Base-by-base conservation (phyloP, 306 rosid species). In the Glycine tomentella region DNA sequence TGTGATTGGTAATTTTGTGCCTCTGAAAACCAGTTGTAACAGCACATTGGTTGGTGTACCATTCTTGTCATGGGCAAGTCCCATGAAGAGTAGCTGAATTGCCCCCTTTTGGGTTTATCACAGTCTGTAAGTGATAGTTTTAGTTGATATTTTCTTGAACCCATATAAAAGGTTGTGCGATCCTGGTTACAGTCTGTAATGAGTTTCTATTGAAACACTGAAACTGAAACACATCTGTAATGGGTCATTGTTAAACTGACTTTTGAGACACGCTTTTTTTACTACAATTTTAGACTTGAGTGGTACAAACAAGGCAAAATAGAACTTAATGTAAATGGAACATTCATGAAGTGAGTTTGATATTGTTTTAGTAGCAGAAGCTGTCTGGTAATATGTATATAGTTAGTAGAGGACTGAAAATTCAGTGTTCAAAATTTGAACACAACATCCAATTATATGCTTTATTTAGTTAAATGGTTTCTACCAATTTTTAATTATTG, bases 41-140 rank as follows among this genome's bases (percentile, higher is more conserved):
- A 81, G 76, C 78, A 75, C 71, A 42, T 84, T 70, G 84, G 76
- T 76, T 74, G 70, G 74, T 61, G 84, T 75, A 68, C 78, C 49
- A 59, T 75, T 74, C 71, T 62, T 80, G 79, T 75, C 73, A 46
- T 80, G 63, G 81, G 81, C 69, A 46, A 69, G 79, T 75, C 51
- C 75, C 85, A 62, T 78, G 76, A 44, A 55, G 58, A 53, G 85
- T 84, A 76, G 76, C 70, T 45, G 76, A 75, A 63, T 71, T 62
- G 56, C 65, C 50, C 49, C 51, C 44, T 67, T 55, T 72, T 52
- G 79, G 77, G 56, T 68, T 38, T 72, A 66, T 77, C 49, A 44
- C 77, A 77, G 72, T 77, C 73, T 81, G 81, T 80, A 80, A 69
- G 72, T 86, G 65, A 33, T 64, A 64, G 77, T 75, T 45, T 79